A percentile compares a stretch with the other conserved stretches of the same genome.
phyloP scores from a whole-genome alignment of 179 eudicot species.

The Carnegiea gigantea region DNA sequence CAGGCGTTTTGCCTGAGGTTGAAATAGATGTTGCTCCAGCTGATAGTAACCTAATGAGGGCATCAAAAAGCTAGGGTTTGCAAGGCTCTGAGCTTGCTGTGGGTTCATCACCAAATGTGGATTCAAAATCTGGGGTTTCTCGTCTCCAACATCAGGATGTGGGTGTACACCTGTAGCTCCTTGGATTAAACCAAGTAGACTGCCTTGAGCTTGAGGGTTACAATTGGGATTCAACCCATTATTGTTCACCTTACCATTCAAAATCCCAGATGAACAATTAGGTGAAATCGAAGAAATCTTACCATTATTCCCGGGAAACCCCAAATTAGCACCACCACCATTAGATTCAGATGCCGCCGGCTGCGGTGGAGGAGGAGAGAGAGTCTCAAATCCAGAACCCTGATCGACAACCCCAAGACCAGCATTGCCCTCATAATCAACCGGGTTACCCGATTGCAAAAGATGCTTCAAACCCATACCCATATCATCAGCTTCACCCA shows the following conservation, averaged over 20 bases:
- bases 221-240: conserved; percentile 20
- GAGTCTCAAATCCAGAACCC: conserved; percentile 34
- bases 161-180: conserved; percentile 22
- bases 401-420: conserved; percentile 67
- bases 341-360: background rate
- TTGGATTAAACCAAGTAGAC: conserved; percentile 13
- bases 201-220: background rate
- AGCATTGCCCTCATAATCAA: conserved; percentile 50
- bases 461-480: conserved; percentile 60
- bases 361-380: conserved; percentile 15
- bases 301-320: conserved; percentile 14
- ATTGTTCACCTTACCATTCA: background rate
- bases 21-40: conserved; percentile 43
- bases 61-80: conserved; percentile 49
- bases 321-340: conserved; percentile 5
- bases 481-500: conserved; percentile 73
- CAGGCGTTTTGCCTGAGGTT: conserved; percentile 58
- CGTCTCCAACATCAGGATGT: conserved; percentile 27
- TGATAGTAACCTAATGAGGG: conserved; percentile 34
- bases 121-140: conserved; percentile 50
- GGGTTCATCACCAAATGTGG: conserved; percentile 53
- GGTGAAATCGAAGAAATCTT: conserved; percentile 20
- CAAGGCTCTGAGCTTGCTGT: conserved; percentile 45
- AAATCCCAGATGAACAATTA: conserved; percentile 19
- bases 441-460: conserved; percentile 35